Conservation (phyloP, 2,329 filamentous ascomycete species). For the Emydomyces testavorans region DNA sequence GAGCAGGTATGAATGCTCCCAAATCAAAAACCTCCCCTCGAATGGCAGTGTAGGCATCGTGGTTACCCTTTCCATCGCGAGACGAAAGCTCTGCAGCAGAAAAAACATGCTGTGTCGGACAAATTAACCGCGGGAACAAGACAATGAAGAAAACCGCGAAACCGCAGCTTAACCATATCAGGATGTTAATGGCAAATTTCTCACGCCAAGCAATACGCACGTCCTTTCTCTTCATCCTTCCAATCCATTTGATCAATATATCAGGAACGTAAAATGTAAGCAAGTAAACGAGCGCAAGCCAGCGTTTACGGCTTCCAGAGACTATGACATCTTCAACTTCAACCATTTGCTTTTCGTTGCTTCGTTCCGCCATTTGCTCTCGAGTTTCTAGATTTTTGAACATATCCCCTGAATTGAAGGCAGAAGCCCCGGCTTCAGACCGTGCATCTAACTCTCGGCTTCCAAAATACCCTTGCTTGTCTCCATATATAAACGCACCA, state of each 20-base stretch:
- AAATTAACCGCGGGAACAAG: conserved; percentile 75
- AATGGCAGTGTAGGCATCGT: conserved; percentile 61
- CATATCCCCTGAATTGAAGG: conserved; percentile 87
- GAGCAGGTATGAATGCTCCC: conserved; percentile 56
- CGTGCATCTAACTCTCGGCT: conserved; percentile 67
- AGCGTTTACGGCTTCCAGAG: conserved; percentile 73
- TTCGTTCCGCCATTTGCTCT: conserved; percentile 88
- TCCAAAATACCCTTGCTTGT: conserved; percentile 68
- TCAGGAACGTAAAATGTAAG: conserved; percentile 85
- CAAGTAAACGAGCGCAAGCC: conserved; percentile 71
- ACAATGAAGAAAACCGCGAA: conserved; percentile 81
- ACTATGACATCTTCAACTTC: conserved; percentile 78
- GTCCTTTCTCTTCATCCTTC: conserved; percentile 83
- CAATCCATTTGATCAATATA: conserved; percentile 62
- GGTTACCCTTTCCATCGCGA: conserved; percentile 59
- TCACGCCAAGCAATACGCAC: conserved; percentile 89
- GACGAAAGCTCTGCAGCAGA: conserved; percentile 62
- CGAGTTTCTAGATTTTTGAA: conserved; percentile 93
- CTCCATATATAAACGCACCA: conserved; percentile 52
- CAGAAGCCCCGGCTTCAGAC: conserved; percentile 86
- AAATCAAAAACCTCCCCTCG: conserved; percentile 85
- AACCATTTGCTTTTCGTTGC: conserved; percentile 77
- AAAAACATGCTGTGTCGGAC: conserved; percentile 81
- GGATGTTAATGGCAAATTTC: conserved; percentile 92
- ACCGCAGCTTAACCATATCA: conserved; percentile 82